Base-by-base conservation (phyloP, 305 asterid genomes). In the Fraxinus ornus region DNA sequence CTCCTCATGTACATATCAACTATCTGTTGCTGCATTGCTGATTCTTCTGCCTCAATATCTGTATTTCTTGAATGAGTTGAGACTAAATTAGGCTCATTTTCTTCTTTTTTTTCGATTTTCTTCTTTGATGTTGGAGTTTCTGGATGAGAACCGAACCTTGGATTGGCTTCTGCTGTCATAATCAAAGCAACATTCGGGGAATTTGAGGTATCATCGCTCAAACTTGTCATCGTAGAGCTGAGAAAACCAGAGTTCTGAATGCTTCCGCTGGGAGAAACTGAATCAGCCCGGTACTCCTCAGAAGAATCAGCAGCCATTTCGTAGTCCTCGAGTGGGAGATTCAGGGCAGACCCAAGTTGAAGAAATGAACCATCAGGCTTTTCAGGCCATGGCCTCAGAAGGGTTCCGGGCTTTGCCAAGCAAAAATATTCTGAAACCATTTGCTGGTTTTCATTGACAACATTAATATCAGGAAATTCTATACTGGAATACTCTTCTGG, bases 1-100 rank as follows among this genome's bases (percentile, higher is more conserved):
- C 93, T 91, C 81, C 89, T 89, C 95, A 90, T 90, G 83, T 90
- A 91, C 93, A 91, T 91, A 30, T 90, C 93, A 2, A 91, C 92
- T 74, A 91, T 91, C 82, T 91, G 91, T 36, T 90, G 88, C 87
- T 89, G 93, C 92, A 90, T 89, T 0, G 80, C 89, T 0, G 89
- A 83, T 66, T 88, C 90, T 75, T 91, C 92, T 6, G 85, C 88
- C 74, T 88, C 93, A 52, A 85, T 22, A 77, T 88, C 88, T n/a
- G 86, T 77, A n/a, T 83, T 90, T 72, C 91, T 89, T 33, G 81
- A 70, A 87, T 78, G 83, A 13, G 47, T 81, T 76, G 49, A 17
- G 57, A 49, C 78, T 13, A 77, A 77, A 35, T 77, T 60, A 5
- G 24, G 49, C 77, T 68, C 80, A 0, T 55, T 80, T 24, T 82